phyloP scores from a whole-genome alignment of 2,329 filamentous ascomycete genomes.

The Zalaria sp. region DNA sequence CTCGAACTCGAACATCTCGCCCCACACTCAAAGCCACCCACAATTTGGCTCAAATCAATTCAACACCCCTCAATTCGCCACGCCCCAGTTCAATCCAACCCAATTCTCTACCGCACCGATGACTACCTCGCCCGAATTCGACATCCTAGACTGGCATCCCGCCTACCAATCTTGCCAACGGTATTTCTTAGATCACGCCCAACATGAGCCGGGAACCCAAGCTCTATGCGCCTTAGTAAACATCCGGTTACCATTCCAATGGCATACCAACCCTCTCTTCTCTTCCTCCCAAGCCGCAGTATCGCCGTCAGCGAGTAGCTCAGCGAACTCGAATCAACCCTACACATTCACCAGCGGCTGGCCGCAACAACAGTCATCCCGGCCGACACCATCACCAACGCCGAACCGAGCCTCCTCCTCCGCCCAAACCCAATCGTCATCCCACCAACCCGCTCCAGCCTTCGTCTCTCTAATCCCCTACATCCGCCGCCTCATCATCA shows the following conservation, averaged over 20 bases:
- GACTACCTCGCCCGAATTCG: constrained; percentile 40
- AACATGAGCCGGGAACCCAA: constrained; percentile 70
- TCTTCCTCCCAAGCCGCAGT: constrained; percentile 16
- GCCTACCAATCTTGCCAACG: constrained; percentile 79
- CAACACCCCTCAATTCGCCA: no score
- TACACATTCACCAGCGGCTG: constrained; percentile 6
- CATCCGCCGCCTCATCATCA: constrained; percentile 77
- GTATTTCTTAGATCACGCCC: constrained; percentile 85
- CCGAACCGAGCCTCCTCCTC: constrained; percentile 9
- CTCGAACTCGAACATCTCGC: no score
- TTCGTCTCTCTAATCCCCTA: constrained; percentile 71
- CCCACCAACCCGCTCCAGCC: constrained; percentile 12
- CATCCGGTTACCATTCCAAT: constrained; percentile 80
- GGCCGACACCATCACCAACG: constrained; percentile 22
- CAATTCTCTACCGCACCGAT: constrained; percentile 8
- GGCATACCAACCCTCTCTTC: constrained; percentile 35
- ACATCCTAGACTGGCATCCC: constrained; percentile 87
- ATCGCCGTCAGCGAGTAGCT: neutral
- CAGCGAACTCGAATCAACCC: neutral
- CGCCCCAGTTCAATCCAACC: no score
- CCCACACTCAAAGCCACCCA: no score
- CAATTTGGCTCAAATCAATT: no score
- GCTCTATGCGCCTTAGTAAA: constrained; percentile 84
- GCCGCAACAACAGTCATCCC: constrained; percentile 9
- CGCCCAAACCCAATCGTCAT: constrained; percentile 1